A percentile compares a stretch with the other conserved stretches of the same genome.
These are phyloP conservation scores for Cudoniella acicularis DNA, from an alignment of 495 filamentous ascomycete species.

Conservation along the genomic window DNA sequence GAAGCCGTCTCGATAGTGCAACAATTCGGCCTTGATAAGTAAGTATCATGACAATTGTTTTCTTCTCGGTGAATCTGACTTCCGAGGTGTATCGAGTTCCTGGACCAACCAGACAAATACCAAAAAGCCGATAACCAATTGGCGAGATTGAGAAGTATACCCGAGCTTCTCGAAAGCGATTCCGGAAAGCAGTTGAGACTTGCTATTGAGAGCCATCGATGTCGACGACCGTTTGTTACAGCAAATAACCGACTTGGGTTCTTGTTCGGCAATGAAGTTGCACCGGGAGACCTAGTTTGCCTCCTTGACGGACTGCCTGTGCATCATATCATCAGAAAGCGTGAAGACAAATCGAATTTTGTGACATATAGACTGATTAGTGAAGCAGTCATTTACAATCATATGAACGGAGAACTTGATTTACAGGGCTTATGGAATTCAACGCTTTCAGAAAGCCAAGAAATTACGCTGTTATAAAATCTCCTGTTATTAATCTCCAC, in stretches of 20 bases:
- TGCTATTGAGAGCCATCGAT: not conserved
- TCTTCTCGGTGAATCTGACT: not conserved
- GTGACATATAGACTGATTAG: not conserved
- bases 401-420: not conserved
- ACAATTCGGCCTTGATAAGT: not conserved
- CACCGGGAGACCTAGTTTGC: not conserved
- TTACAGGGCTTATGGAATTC: not conserved
- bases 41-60: not conserved
- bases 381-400: not conserved
- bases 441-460: not conserved
- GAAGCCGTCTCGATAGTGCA: not conserved
- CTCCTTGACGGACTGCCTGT: not conserved
- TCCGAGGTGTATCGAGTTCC: not conserved
- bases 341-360: not conserved
- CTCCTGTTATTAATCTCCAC: not conserved
- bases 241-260: not conserved
- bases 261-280: not conserved
- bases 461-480: not conserved
- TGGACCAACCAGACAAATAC: not conserved
- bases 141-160: not conserved
- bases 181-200: not conserved
- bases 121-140: not conserved
- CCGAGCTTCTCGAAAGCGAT: not conserved
- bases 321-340: not conserved
- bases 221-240: not conserved